Conservation (phyloP, 1,284 basidiomycete species). For the Austroboletus novae-zelandiae region DNA sequence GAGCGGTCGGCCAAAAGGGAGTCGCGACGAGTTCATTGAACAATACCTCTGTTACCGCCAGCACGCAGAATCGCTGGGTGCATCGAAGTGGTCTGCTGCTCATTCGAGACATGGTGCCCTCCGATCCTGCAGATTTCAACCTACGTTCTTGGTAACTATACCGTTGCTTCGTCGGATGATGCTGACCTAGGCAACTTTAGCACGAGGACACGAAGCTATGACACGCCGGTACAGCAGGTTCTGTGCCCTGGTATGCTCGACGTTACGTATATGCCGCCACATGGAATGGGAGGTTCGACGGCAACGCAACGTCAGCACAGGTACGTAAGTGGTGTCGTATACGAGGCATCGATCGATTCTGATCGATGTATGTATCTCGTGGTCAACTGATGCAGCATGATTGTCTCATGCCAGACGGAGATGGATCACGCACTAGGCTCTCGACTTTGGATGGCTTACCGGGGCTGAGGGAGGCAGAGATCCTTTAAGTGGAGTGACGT, state of each 20-base stretch:
- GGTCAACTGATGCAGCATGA: neutral
- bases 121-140: constrained; percentile 19
- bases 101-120: constrained; percentile 16
- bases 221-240: constrained; percentile 2
- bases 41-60: constrained; percentile 8
- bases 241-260: constrained; percentile 3
- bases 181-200: constrained; percentile 2
- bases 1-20: constrained; percentile 16
- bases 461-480: constrained; percentile 7
- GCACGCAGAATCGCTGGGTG: constrained; percentile 7
- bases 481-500: constrained; percentile 6
- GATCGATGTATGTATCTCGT: neutral
- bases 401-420: neutral
- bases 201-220: neutral
- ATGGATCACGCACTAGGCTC: neutral
- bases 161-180: neutral
- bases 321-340: constrained; percentile 13
- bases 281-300: neutral
- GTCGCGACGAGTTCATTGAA: constrained; percentile 17
- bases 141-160: constrained; percentile 14
- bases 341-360: neutral
- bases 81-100: constrained; percentile 10
- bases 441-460: constrained; percentile 8
- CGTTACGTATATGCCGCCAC: neutral
- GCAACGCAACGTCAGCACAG: constrained; percentile 2